phyloP scores from a whole-genome alignment of 306 rosid genomes.

The Myrica gale region DNA sequence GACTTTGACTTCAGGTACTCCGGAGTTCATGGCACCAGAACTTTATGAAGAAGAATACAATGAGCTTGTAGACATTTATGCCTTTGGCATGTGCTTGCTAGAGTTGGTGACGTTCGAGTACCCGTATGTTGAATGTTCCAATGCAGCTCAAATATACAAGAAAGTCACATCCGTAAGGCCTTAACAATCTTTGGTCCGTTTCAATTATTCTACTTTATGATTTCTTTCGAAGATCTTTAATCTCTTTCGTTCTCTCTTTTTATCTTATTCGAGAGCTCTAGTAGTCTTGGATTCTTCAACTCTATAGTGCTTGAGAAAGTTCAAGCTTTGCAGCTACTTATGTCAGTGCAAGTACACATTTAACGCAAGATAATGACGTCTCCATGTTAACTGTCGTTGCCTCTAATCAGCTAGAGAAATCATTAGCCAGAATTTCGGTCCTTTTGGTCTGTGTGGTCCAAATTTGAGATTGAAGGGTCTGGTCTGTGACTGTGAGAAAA shows the following conservation, averaged over 20 bases:
- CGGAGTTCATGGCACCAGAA: slow-evolving; percentile 99
- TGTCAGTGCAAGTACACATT: neutral
- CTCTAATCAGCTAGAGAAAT: neutral
- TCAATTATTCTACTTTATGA: slow-evolving; percentile 15
- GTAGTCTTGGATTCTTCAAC: neutral
- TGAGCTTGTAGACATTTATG: slow-evolving; percentile 94
- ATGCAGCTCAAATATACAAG: slow-evolving; percentile 99
- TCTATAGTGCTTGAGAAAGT: neutral
- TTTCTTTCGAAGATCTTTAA: neutral
- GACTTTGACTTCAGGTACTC: slow-evolving; percentile 63
- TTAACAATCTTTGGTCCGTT: slow-evolving; percentile 25
- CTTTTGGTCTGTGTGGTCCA: neutral
- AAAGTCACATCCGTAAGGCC: slow-evolving; percentile 90
- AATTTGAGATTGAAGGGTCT: neutral
- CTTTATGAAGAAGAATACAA: slow-evolving; percentile 95
- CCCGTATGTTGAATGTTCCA: slow-evolving; percentile 85
- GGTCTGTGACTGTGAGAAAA: neutral
- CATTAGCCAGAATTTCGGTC: neutral
- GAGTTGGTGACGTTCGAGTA: slow-evolving; percentile 95
- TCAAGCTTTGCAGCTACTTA: neutral
- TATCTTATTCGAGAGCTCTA: neutral
- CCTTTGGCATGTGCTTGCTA: slow-evolving; percentile 96
- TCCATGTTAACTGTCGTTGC: neutral
- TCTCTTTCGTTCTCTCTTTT: neutral
- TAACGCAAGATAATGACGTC: neutral